These are phyloP conservation scores for Calonectria pteridis DNA, from an alignment of 2,329 filamentous ascomycete genomes.

Conservation along the genomic window DNA sequence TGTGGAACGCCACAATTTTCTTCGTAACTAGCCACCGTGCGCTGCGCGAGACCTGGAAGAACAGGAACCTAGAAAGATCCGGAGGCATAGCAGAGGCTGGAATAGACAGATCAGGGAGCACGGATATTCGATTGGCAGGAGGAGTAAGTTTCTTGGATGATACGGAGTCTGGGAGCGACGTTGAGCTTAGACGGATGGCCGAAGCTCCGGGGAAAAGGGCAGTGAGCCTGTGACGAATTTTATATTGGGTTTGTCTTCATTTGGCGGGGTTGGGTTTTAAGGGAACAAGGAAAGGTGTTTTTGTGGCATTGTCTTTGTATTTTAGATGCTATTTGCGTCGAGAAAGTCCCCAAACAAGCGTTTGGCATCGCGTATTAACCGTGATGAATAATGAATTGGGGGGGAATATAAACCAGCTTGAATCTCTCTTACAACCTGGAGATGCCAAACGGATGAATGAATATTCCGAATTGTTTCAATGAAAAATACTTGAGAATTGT, in stretches of 20 bases:
- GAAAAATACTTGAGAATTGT: not conserved
- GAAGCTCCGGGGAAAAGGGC: constrained; percentile 44
- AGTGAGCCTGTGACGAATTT: constrained; percentile 32
- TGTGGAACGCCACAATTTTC: constrained; percentile 86
- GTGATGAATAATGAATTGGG: not conserved
- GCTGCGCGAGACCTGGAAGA: constrained; percentile 27
- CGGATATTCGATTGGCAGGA: constrained; percentile 24
- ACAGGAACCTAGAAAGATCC: constrained; percentile 20
- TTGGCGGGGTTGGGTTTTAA: not conserved
- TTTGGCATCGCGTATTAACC: too few species aligned
- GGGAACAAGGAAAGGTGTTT: not conserved
- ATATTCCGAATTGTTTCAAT: too few species aligned
- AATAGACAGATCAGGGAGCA: constrained; percentile 4
- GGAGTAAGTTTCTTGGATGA: constrained; percentile 46
- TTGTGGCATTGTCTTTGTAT: not conserved
- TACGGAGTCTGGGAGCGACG: constrained; percentile 50
- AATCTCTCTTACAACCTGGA: not conserved
- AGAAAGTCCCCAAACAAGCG: not conserved
- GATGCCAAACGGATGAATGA: not conserved
- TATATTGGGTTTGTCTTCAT: not conserved
- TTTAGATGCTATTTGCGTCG: not conserved
- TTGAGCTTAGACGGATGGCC: constrained; percentile 48
- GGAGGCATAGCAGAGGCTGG: constrained; percentile 28
- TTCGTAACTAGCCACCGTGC: constrained; percentile 70
- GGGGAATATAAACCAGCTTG: not conserved